A percentile compares a stretch with the other conserved stretches of the same genome.
These are phyloP conservation scores for Hypoxylon sp. DNA, from an alignment of 2,329 filamentous ascomycete genomes.

Conservation along the genomic window DNA sequence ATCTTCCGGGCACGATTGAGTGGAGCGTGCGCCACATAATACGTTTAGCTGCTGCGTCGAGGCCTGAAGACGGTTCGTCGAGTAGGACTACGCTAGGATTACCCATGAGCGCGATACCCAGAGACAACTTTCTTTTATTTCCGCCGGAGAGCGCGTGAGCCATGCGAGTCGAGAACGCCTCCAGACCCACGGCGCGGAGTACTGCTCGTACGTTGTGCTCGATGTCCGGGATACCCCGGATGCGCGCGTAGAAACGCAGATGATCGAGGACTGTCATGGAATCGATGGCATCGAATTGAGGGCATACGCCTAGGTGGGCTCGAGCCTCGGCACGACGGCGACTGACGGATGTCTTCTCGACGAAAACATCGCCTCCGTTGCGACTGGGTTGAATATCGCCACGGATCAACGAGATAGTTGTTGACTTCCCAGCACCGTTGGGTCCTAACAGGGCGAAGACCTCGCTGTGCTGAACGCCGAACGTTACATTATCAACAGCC, in stretches of 20 bases:
- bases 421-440: constrained; percentile 92
- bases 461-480: constrained; percentile 82
- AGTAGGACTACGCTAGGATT: constrained; percentile 89
- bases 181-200: constrained; percentile 83
- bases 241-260: constrained; percentile 86
- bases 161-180: constrained; percentile 78
- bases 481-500: constrained; percentile 90
- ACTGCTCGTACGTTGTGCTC: constrained; percentile 83
- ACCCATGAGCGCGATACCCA: constrained; percentile 92
- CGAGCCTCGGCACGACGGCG: constrained; percentile 78
- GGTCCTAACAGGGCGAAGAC: constrained; percentile 91
- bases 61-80: constrained; percentile 88
- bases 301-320: constrained; percentile 87
- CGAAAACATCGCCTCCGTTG: constrained; percentile 81
- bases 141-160: constrained; percentile 86
- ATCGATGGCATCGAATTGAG: constrained; percentile 89
- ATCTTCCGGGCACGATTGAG: constrained; percentile 80
- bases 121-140: constrained; percentile 91
- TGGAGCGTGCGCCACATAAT: constrained; percentile 92
- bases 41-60: constrained; percentile 91
- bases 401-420: constrained; percentile 88
- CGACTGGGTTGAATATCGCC: constrained; percentile 84
- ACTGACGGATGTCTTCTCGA: constrained; percentile 83
- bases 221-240: constrained; percentile 82
- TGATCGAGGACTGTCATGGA: constrained; percentile 91